Evolutionary conservation across 768 basidiomycete genomes (phyloP).

Genomic region (Amylocystis lapponica): DNA sequence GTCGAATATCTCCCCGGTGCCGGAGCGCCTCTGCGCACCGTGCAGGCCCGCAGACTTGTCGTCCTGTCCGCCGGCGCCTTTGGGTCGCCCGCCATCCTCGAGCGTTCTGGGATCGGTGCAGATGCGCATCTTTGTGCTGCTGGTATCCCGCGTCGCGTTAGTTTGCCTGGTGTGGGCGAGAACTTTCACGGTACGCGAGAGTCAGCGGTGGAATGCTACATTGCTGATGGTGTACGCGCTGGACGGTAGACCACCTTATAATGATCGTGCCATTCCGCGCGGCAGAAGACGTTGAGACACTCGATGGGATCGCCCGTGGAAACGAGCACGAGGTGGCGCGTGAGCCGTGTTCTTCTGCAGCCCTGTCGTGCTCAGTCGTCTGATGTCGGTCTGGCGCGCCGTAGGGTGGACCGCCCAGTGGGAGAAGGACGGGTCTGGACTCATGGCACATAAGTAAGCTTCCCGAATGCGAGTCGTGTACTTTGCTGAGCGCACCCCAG

Average conservation of each 20-base stretch:
- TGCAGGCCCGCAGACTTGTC: constrained; percentile 30
- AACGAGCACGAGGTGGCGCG: constrained; percentile 30
- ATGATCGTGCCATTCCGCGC: constrained; percentile 32
- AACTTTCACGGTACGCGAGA: constrained; percentile 31
- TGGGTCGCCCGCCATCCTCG: constrained; percentile 47
- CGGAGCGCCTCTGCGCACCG: constrained; percentile 8
- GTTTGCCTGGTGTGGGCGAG: constrained; percentile 40
- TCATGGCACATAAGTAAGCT: constrained; percentile 52
- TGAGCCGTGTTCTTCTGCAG: too few species aligned
- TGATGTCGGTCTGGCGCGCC: too few species aligned
- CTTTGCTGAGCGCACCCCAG: too few species aligned
- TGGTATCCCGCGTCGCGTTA: constrained; percentile 27
- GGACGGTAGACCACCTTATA: constrained; percentile 29
- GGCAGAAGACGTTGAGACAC: constrained; percentile 39
- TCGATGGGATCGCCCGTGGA: constrained; percentile 42
- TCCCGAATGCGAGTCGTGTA: too few species aligned
- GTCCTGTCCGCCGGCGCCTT: constrained; percentile 36
- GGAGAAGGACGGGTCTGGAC: constrained; percentile 36
- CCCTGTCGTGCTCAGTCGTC: too few species aligned
- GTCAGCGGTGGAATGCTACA: too few species aligned
- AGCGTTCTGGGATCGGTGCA: constrained; percentile 45
- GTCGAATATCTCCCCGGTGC: constrained; percentile 31
- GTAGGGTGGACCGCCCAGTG: constrained; percentile 32
- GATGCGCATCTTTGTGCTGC: constrained; percentile 24
- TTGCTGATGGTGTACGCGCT: too few species aligned